Conservation (phyloP, 306 rosid species). For the Malus domestica region DNA sequence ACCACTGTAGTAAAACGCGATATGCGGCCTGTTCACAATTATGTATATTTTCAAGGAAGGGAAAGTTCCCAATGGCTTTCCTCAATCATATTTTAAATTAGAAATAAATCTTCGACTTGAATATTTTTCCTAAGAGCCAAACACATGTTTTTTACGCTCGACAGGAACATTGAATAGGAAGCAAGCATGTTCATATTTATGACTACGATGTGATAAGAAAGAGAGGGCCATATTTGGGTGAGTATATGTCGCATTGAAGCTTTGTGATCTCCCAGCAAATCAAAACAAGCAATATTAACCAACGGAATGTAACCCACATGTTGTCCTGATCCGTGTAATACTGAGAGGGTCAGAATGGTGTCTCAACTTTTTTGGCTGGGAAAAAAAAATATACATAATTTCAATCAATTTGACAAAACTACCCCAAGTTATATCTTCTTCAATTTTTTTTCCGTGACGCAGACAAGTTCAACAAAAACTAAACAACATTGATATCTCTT, state of each 20-base stretch:
- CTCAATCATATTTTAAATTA: slow-evolving; percentile 12
- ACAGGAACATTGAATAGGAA: background rate
- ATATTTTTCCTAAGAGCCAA: background rate
- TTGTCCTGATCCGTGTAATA: slow-evolving; percentile 21
- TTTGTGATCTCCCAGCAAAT: background rate
- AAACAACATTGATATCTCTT: no score
- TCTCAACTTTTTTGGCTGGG: no score
- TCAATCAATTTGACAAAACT: no score
- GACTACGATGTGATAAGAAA: background rate
- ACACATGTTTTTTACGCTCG: background rate
- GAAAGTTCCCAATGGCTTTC: slow-evolving; percentile 19
- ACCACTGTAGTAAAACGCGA: no score
- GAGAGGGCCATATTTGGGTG: background rate
- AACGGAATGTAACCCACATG: slow-evolving; percentile 16
- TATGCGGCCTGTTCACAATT: background rate
- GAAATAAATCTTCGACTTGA: background rate
- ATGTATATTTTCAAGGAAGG: slow-evolving; percentile 8
- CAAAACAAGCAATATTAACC: background rate
- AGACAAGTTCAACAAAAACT: no score
- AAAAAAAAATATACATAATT: no score
- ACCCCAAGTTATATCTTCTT: no score
- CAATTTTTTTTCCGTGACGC: no score
- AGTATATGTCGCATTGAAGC: slow-evolving; percentile 3
- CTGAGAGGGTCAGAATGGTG: background rate
- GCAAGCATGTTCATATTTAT: background rate